These are phyloP conservation scores for Penicillium paxilli DNA, from an alignment of 495 filamentous ascomycete species.

Conservation along the genomic window DNA sequence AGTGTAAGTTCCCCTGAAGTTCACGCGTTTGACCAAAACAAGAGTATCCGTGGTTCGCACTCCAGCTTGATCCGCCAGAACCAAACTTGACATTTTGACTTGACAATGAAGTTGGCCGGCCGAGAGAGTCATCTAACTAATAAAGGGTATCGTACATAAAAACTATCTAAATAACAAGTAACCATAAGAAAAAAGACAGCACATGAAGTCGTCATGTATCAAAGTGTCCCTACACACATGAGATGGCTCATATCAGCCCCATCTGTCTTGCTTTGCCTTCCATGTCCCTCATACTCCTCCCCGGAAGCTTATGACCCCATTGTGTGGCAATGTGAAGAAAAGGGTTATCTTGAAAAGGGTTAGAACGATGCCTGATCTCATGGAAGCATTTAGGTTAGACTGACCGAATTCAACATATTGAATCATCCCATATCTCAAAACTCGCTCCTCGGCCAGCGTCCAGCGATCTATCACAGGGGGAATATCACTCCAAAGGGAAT, in stretches of 20 bases:
- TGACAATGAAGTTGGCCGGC: too few species aligned
- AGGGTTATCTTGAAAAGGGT: neutral
- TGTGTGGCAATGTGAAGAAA: neutral
- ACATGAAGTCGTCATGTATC: neutral
- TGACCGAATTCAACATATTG: neutral
- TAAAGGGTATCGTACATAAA: neutral
- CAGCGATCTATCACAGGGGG: neutral
- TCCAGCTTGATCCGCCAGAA: constrained; percentile 3
- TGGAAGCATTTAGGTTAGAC: neutral
- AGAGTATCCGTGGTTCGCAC: constrained; percentile 18
- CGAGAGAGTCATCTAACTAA: neutral
- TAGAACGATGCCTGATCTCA: neutral
- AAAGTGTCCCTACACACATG: too few species aligned
- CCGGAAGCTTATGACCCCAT: neutral
- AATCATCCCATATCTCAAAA: neutral
- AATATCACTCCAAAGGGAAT: neutral
- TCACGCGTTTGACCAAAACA: constrained; percentile 18
- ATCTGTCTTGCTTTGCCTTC: neutral
- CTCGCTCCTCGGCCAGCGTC: neutral
- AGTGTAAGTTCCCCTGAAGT: neutral
- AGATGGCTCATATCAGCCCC: neutral
- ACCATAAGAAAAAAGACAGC: neutral
- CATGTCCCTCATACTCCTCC: neutral
- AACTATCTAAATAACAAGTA: neutral
- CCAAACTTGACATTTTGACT: neutral